phyloP scores from a whole-genome alignment of 2,329 filamentous ascomycete genomes.

The Alternaria solani region DNA sequence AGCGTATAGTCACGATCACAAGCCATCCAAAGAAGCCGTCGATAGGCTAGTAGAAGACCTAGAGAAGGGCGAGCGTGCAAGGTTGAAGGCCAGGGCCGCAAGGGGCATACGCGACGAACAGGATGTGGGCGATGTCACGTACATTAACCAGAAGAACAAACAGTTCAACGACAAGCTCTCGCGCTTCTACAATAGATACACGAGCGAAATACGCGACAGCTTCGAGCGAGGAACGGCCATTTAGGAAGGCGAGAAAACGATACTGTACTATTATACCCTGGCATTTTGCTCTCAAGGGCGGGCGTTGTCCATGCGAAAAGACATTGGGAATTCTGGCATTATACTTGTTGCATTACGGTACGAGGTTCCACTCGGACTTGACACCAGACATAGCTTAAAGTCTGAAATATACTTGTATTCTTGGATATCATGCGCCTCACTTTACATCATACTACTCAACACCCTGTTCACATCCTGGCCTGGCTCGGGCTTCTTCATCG shows the following conservation, averaged over 20 bases:
- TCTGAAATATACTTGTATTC: constrained; percentile 7
- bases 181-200: constrained; percentile 99
- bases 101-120: constrained; percentile 72
- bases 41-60: constrained; percentile 88
- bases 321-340: constrained; percentile 7
- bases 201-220: constrained; percentile 92
- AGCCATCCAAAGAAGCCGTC: constrained; percentile 84
- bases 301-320: constrained; percentile 11
- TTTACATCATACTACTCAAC: constrained; percentile 49
- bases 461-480: constrained; percentile 45
- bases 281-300: constrained; percentile 9
- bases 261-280: constrained; percentile 36
- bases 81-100: constrained; percentile 85
- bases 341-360: neutral
- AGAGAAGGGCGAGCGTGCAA: constrained; percentile 84
- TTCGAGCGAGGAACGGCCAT: constrained; percentile 98
- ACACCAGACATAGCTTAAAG: neutral
- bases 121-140: constrained; percentile 91
- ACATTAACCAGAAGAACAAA: constrained; percentile 99
- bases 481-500: constrained; percentile 42
- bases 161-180: constrained; percentile 98
- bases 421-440: constrained; percentile 15
- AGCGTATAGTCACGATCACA: constrained; percentile 81
- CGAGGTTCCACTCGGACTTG: fast-evolving
- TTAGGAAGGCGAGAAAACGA: constrained; percentile 50